Percentiles rank a stretch among this genome's conserved stretches.
Evolutionary conservation across 1,284 basidiomycete species (phyloP).

Genomic region (Moesziomyces antarcticus): DNA sequence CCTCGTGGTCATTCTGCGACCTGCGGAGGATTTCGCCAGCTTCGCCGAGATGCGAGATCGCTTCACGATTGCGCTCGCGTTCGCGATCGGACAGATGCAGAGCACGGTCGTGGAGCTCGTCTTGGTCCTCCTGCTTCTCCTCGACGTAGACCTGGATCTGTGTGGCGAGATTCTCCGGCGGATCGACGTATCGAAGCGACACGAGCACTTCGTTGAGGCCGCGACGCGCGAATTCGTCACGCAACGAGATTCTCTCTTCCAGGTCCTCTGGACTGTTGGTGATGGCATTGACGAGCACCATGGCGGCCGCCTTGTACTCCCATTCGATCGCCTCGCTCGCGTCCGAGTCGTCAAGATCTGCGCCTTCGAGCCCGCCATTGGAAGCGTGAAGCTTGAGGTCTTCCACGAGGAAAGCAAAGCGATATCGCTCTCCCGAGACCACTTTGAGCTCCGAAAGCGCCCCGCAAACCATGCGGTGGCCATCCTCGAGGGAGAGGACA

Average conservation of each 20-base stretch:
- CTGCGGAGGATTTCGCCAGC: slow-evolving; percentile 39
- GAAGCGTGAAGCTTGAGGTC: slow-evolving; percentile 74
- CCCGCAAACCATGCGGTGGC: slow-evolving; percentile 78
- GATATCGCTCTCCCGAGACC: slow-evolving; percentile 78
- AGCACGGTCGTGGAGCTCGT: slow-evolving; percentile 73
- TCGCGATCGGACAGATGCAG: slow-evolving; percentile 27
- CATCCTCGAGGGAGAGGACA: slow-evolving; percentile 78
- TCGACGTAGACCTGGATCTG: slow-evolving; percentile 85
- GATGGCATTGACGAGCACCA: slow-evolving; percentile 82
- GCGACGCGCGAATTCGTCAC: slow-evolving; percentile 82
- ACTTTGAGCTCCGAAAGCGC: slow-evolving; percentile 83
- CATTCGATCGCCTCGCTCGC: slow-evolving; percentile 71
- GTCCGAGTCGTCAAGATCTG: slow-evolving; percentile 23
- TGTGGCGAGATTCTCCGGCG: slow-evolving; percentile 78
- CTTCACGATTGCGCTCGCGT: slow-evolving; percentile 19
- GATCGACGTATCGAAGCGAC: slow-evolving; percentile 79
- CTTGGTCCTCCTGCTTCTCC: slow-evolving; percentile 88
- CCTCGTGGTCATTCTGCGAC: slow-evolving; percentile 55
- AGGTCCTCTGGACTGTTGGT: slow-evolving; percentile 80
- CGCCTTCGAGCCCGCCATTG: slow-evolving; percentile 56
- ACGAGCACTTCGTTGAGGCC: slow-evolving; percentile 85
- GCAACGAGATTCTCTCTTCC: slow-evolving; percentile 80
- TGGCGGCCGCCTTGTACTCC: slow-evolving; percentile 81
- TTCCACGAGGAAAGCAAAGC: slow-evolving; percentile 81
- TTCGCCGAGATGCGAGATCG: slow-evolving; percentile 39